phyloP scores from a whole-genome alignment of 78 protist species.

The Bigelowiella natans region DNA sequence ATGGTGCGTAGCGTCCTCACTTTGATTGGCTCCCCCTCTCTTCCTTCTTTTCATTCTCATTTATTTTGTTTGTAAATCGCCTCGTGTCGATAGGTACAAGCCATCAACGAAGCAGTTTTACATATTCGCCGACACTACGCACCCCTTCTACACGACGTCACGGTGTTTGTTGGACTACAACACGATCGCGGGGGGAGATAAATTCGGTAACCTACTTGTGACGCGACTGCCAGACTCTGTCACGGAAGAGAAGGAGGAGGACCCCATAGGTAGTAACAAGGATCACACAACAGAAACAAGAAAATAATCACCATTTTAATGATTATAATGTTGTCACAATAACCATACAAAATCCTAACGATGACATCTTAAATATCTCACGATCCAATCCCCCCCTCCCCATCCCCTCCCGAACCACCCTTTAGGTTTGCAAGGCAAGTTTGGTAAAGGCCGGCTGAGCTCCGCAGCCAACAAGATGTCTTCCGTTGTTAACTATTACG shows the following conservation, averaged over 20 bases:
- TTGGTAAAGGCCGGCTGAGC: not conserved
- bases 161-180: conserved; percentile 52
- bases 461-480: not conserved
- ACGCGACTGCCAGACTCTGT: conserved; percentile 44
- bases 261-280: conserved; percentile 50
- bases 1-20: too few species aligned
- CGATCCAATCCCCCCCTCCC: too few species aligned
- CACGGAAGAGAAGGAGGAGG: conserved; percentile 24
- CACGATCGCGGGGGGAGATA: conserved; percentile 74
- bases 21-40: too few species aligned
- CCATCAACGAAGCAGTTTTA: not conserved
- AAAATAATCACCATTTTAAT: too few species aligned
- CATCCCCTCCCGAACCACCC: too few species aligned
- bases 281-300: too few species aligned
- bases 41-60: too few species aligned
- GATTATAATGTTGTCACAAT: too few species aligned
- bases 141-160: not conserved
- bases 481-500: not conserved
- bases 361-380: too few species aligned
- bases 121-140: not conserved
- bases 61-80: too few species aligned
- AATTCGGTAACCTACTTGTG: conserved; percentile 68
- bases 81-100: too few species aligned
- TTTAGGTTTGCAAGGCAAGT: not conserved
- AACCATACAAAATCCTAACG: too few species aligned